phyloP scores from a whole-genome alignment of 2,329 filamentous ascomycete genomes.

The Penicillium sp. region DNA sequence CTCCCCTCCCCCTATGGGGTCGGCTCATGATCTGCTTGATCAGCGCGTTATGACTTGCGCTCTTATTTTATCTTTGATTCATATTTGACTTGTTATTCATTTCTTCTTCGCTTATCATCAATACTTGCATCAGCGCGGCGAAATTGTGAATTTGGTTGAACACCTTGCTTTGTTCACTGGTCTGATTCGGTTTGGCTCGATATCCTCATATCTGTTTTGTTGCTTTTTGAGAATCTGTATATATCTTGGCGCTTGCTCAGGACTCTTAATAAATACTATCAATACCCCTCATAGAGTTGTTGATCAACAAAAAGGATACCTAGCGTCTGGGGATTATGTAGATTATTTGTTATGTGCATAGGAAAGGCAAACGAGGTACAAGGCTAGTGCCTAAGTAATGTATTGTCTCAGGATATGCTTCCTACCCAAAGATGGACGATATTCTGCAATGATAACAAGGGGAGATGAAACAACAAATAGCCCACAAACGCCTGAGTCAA shows the following conservation, averaged over 20 bases:
- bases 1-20: background rate
- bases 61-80: constrained; percentile 6
- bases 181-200: constrained; percentile 8
- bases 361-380: too few species aligned
- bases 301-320: too few species aligned
- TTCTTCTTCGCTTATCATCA: constrained; percentile 11
- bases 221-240: background rate
- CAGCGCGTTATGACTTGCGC: constrained; percentile 1
- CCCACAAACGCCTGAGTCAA: too few species aligned
- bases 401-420: too few species aligned
- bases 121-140: constrained; percentile 28
- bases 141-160: constrained; percentile 16
- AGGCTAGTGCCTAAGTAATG: too few species aligned
- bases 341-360: too few species aligned
- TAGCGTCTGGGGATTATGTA: too few species aligned
- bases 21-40: background rate
- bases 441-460: too few species aligned
- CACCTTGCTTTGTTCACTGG: constrained; percentile 9
- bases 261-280: background rate
- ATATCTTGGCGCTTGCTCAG: background rate
- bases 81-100: constrained; percentile 9
- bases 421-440: too few species aligned
- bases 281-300: too few species aligned
- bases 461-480: too few species aligned
- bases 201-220: constrained; percentile 18